Percentiles rank a stretch among this genome's conserved stretches.
Evolutionary conservation across 768 basidiomycete species (phyloP).

Genomic region (Dioszegia crocea): DNA sequence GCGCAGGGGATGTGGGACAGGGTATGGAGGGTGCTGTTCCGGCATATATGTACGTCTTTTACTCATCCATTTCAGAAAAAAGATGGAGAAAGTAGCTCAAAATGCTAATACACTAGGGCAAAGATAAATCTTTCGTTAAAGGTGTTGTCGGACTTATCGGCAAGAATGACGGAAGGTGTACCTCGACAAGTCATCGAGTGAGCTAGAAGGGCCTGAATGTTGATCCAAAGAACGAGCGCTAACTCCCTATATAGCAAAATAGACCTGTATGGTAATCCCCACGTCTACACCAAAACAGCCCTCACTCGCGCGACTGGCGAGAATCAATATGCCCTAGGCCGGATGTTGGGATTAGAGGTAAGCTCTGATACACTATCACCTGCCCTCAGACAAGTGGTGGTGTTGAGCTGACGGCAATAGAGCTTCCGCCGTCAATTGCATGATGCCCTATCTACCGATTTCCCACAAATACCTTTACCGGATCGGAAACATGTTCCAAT

Average conservation of each 20-base stretch:
- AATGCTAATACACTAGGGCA: constrained; percentile 20
- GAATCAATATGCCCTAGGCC: constrained; percentile 40
- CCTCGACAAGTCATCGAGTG: constrained; percentile 40
- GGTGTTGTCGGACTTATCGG: constrained; percentile 19
- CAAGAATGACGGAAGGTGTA: constrained; percentile 32
- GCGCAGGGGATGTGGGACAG: constrained; percentile 37
- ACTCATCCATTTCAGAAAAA: background rate
- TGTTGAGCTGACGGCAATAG: constrained; percentile 11
- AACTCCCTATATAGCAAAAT: too few species aligned
- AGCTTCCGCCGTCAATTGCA: constrained; percentile 35
- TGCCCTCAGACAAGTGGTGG: background rate
- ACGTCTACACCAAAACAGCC: constrained; percentile 33
- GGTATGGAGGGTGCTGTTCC: constrained; percentile 37
- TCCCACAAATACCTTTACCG: constrained; percentile 34
- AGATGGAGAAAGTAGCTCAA: background rate
- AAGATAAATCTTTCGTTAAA: constrained; percentile 26
- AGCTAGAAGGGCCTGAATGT: constrained; percentile 6
- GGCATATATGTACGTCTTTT: constrained; percentile 27
- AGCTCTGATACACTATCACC: constrained; percentile 9
- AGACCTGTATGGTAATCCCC: constrained; percentile 37
- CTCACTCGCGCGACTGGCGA: constrained; percentile 34
- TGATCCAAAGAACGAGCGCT: too few species aligned
- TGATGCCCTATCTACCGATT: constrained; percentile 23
- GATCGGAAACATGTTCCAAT: constrained; percentile 11
- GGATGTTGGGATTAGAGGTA: constrained; percentile 40